Conservation (phyloP, 1,284 basidiomycete genomes). For the Rhodotorula sp. region DNA sequence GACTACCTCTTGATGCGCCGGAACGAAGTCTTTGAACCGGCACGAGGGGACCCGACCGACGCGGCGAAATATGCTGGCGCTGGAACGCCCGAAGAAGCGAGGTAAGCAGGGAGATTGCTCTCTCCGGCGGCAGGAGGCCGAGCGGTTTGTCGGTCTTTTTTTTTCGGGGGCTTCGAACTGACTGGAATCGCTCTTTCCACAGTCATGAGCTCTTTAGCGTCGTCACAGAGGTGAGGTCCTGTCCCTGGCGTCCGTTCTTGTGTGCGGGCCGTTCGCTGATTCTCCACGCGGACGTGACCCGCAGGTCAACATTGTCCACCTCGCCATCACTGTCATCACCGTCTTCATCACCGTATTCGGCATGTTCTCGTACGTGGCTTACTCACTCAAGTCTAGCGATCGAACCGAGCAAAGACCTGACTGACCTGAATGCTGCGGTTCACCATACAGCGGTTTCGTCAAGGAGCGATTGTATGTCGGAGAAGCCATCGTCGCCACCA, state of each 20-base stretch:
- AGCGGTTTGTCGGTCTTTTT: background rate
- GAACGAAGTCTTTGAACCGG: conserved; percentile 12
- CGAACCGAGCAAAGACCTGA: background rate
- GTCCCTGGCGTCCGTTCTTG: background rate
- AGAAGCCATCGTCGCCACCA: conserved; percentile 92
- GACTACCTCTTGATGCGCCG: background rate
- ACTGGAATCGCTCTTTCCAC: background rate
- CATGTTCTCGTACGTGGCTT: conserved; percentile 42
- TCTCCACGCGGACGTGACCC: background rate
- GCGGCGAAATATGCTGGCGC: conserved; percentile 23
- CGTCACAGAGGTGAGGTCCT: conserved; percentile 41
- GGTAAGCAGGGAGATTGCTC: conserved; percentile 1
- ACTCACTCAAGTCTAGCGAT: conserved; percentile 8
- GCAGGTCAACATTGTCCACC: conserved; percentile 49
- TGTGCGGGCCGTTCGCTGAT: background rate
- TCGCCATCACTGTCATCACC: conserved; percentile 76
- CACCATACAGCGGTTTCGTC: conserved; percentile 58
- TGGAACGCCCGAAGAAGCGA: conserved; percentile 24
- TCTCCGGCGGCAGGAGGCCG: background rate
- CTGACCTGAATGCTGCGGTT: background rate
- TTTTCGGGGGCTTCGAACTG: background rate
- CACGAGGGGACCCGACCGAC: conserved; percentile 16
- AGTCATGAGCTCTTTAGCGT: conserved; percentile 43
- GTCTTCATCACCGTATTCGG: conserved; percentile 57
- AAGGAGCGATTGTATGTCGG: conserved; percentile 93